Conservation (phyloP, 2,329 filamentous ascomycete genomes). For the Colletotrichum karsti region DNA sequence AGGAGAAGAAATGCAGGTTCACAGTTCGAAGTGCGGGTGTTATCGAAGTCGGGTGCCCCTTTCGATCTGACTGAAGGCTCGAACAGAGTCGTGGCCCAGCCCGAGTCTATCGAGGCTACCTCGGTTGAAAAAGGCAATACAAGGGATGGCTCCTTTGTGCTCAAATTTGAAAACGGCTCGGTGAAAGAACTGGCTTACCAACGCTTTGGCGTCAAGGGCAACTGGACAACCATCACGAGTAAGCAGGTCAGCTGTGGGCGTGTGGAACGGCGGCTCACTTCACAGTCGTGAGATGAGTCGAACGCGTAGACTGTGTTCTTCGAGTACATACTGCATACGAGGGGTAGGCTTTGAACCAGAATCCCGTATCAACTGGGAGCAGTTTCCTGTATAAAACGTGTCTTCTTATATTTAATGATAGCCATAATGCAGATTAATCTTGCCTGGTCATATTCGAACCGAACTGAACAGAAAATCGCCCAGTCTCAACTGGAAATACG, state of each 20-base stretch:
- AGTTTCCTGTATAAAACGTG: too few relatives aligned
- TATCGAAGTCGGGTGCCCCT: constrained; percentile 30
- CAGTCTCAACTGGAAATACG: too few relatives aligned
- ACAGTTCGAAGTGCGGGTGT: constrained; percentile 31
- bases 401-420: too few relatives aligned
- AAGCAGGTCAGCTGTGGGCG: neutral
- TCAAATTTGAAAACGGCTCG: constrained; percentile 17
- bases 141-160: constrained; percentile 23
- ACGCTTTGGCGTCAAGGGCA: constrained; percentile 22
- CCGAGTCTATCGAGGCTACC: constrained; percentile 22
- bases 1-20: neutral
- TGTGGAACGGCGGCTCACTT: neutral
- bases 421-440: too few relatives aligned
- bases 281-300: neutral
- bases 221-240: constrained; percentile 18
- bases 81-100: constrained; percentile 35
- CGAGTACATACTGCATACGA: too few relatives aligned
- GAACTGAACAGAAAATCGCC: too few relatives aligned
- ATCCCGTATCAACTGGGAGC: too few relatives aligned
- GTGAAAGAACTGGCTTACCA: constrained; percentile 32
- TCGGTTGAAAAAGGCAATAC: neutral
- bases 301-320: too few relatives aligned
- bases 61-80: constrained; percentile 36
- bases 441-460: too few relatives aligned
- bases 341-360: too few relatives aligned